A percentile compares a stretch with the other conserved stretches of the same genome.
Conservation (phyloP, 768 basidiomycete genomes). For the Serendipita sp. region DNA sequence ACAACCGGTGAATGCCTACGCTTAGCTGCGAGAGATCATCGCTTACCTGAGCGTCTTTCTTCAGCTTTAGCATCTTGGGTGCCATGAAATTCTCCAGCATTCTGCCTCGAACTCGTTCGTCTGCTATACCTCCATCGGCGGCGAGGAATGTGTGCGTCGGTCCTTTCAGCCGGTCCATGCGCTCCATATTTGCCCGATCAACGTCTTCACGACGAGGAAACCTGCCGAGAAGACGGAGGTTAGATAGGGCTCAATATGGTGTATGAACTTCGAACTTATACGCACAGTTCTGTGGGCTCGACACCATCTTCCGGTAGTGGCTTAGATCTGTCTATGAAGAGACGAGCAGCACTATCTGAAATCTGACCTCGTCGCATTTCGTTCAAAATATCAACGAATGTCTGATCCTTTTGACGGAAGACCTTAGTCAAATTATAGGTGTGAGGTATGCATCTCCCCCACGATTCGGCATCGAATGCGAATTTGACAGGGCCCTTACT, state of each 20-base stretch:
- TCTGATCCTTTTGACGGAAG: conserved; percentile 84
- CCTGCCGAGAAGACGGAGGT: conserved; percentile 24
- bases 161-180: conserved; percentile 46
- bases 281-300: conserved; percentile 80
- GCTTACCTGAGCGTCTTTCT: conserved; percentile 54
- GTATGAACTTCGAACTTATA: background rate
- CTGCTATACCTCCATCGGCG: conserved; percentile 43
- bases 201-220: conserved; percentile 91
- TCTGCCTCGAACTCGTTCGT: conserved; percentile 48
- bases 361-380: conserved; percentile 91
- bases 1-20: background rate
- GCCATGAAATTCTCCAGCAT: conserved; percentile 89
- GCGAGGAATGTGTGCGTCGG: conserved; percentile 39
- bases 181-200: conserved; percentile 58
- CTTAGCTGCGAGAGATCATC: background rate
- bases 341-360: conserved; percentile 19
- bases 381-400: conserved; percentile 91
- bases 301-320: conserved; percentile 71
- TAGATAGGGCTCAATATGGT: background rate
- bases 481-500: conserved; percentile 60
- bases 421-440: conserved; percentile 92
- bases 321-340: conserved; percentile 58
- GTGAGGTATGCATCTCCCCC: conserved; percentile 57
- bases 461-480: conserved; percentile 76
- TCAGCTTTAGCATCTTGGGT: conserved; percentile 47